These are phyloP conservation scores for Psilocybe azurescens DNA, from an alignment of 768 basidiomycete genomes.

Conservation along the genomic window DNA sequence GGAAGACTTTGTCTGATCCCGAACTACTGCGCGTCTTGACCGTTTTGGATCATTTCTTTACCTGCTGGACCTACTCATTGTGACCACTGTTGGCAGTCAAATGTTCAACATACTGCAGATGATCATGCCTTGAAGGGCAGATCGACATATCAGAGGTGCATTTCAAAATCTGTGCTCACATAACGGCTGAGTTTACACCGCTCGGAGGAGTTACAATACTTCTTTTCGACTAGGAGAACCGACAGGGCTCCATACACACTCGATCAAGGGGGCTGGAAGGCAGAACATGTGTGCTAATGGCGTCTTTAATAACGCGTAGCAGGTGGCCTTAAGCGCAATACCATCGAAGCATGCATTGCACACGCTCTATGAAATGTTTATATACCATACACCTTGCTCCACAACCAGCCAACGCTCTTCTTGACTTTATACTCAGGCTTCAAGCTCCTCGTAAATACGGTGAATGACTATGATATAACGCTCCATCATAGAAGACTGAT, in stretches of 20 bases:
- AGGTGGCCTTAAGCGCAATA: neutral
- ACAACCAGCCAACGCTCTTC: neutral
- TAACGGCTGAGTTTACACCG: too few species aligned
- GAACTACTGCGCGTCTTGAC: too few species aligned
- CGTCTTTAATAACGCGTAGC: constrained; percentile 10
- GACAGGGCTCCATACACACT: neutral
- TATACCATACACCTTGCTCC: neutral
- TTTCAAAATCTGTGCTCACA: too few species aligned
- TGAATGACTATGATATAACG: neutral
- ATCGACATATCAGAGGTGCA: too few species aligned
- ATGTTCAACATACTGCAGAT: too few species aligned
- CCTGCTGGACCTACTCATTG: too few species aligned
- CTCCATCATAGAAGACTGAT: neutral
- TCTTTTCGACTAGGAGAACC: neutral
- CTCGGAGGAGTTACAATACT: too few species aligned
- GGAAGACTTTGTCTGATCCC: too few species aligned
- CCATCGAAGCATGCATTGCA: neutral
- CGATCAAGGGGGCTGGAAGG: neutral
- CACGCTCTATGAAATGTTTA: neutral
- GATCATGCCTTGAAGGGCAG: too few species aligned
- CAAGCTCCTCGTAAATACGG: neutral
- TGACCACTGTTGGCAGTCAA: too few species aligned
- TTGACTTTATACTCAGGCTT: constrained; percentile 1
- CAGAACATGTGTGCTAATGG: constrained; percentile 11
- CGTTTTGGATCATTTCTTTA: too few species aligned